phyloP scores from a whole-genome alignment of 1,284 basidiomycete genomes.

The Schizopora paradoxa region DNA sequence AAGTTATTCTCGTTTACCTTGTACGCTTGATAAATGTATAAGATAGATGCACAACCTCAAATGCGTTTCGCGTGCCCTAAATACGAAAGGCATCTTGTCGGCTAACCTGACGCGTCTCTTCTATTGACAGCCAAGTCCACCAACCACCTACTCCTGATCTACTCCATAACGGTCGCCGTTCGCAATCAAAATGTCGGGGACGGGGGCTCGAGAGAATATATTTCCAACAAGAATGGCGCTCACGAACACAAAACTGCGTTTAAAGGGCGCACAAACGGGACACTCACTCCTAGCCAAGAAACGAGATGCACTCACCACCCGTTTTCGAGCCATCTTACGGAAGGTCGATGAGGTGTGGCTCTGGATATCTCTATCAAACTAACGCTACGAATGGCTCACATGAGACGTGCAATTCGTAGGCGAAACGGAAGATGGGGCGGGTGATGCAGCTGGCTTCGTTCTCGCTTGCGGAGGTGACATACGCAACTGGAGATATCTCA shows the following conservation, averaged over 20 bases:
- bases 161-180: background rate
- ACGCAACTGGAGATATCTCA: constrained; percentile 94
- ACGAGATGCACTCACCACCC: constrained; percentile 89
- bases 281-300: constrained; percentile 97
- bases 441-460: constrained; percentile 99
- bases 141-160: background rate
- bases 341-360: constrained; percentile 94
- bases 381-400: background rate
- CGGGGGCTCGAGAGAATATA: constrained; percentile 84
- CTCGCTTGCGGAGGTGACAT: constrained; percentile 97
- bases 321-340: constrained; percentile 84
- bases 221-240: constrained; percentile 95
- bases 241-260: constrained; percentile 87
- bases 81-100: no score
- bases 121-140: background rate
- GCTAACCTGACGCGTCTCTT: no score
- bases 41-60: no score
- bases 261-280: constrained; percentile 96
- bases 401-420: constrained; percentile 43
- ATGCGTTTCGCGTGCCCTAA: no score
- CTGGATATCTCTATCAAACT: constrained; percentile 5
- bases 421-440: constrained; percentile 97
- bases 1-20: no score
- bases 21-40: no score
- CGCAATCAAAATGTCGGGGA: constrained; percentile 71